Percentiles rank a stretch among this genome's conserved stretches.
These are phyloP conservation scores for Miscanthus lutarioriparius DNA, from an alignment of 176 grass and related monocot genomes.

Conservation along the genomic window DNA sequence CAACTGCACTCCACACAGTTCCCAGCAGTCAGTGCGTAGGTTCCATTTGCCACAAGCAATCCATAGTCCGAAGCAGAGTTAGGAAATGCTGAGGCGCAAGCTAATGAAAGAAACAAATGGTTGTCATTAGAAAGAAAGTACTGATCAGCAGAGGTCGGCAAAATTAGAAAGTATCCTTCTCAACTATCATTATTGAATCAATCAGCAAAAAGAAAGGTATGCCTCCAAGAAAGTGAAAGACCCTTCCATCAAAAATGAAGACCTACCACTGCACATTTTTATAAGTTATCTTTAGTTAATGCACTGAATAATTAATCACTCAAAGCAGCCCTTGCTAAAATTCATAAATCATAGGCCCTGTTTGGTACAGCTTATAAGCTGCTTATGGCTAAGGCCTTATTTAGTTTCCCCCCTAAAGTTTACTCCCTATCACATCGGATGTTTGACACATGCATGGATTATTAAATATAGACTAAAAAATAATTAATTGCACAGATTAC, in stretches of 20 bases:
- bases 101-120: conserved; percentile 43
- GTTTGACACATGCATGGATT: too few relatives aligned
- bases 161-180: conserved; percentile 12
- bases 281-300: background rate
- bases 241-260: background rate
- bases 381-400: background rate
- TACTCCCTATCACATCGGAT: too few relatives aligned
- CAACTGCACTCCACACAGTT: conserved; percentile 93
- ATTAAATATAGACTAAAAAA: too few relatives aligned
- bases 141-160: background rate
- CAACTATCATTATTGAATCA: conserved; percentile 15
- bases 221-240: conserved; percentile 15
- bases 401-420: too few relatives aligned
- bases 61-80: conserved; percentile 74
- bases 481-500: too few relatives aligned
- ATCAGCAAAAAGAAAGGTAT: background rate
- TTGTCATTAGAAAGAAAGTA: conserved; percentile 22
- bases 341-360: background rate
- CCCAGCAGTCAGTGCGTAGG: conserved; percentile 79
- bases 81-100: conserved; percentile 66
- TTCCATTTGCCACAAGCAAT: conserved; percentile 86
- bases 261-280: conserved; percentile 21
- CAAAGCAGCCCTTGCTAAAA: background rate
- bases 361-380: too few relatives aligned
- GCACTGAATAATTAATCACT: background rate